Conservation (phyloP, 768 basidiomycete genomes). For the Suillus ampliporus region DNA sequence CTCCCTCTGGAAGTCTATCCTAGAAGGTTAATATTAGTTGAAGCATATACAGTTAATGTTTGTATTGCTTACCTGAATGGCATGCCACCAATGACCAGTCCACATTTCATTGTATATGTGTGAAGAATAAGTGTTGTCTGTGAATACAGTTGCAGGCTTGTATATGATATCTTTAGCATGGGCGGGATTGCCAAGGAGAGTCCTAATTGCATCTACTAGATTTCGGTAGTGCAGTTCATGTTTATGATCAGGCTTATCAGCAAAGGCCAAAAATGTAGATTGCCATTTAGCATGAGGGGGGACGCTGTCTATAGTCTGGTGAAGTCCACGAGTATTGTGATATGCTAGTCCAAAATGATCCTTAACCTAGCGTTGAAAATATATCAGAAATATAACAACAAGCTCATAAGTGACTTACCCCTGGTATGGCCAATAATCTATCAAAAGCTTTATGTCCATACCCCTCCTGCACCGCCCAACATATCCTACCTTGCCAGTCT, state of each 20-base stretch:
- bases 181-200: slow-evolving; percentile 6
- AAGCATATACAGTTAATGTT: neutral
- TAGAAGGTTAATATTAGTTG: neutral
- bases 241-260: neutral
- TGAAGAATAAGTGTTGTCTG: slow-evolving; percentile 12
- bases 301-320: slow-evolving; percentile 9
- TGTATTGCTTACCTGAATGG: slow-evolving; percentile 35
- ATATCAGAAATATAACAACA: neutral
- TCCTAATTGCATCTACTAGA: neutral
- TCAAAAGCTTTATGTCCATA: slow-evolving; percentile 14
- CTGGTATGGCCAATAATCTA: slow-evolving; percentile 8
- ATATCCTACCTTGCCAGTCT: slow-evolving; percentile 3
- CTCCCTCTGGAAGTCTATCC: slow-evolving; percentile 14
- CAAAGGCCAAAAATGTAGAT: neutral
- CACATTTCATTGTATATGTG: slow-evolving; percentile 43
- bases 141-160: slow-evolving; percentile 33
- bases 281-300: neutral
- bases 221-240: slow-evolving; percentile 9
- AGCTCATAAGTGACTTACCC: neutral
- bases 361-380: slow-evolving; percentile 2
- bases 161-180: slow-evolving; percentile 30
- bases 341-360: slow-evolving; percentile 5
- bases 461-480: slow-evolving; percentile 11
- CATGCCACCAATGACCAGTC: slow-evolving; percentile 43
- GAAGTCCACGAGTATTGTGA: slow-evolving; percentile 5